Percentiles rank a stretch among this genome's conserved stretches.
phyloP scores from a whole-genome alignment of 768 basidiomycete species.

The Crassisporium funariophilum region DNA sequence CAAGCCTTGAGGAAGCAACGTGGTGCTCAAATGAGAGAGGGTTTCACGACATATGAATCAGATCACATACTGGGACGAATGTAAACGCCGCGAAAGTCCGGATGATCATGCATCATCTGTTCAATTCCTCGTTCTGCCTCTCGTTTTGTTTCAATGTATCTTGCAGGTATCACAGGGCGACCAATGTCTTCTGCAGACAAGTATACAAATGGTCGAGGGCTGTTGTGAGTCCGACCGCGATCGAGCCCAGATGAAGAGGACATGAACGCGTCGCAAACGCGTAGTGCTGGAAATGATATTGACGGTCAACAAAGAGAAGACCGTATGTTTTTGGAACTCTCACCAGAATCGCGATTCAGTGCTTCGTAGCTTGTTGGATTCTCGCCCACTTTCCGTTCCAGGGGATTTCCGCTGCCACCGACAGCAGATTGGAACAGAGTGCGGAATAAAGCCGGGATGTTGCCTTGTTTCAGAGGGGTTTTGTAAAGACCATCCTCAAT shows the following conservation, averaged over 20 bases:
- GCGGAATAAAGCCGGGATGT: constrained; percentile 52
- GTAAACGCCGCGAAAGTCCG: constrained; percentile 69
- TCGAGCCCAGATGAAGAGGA: constrained; percentile 38
- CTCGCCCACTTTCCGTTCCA: constrained; percentile 38
- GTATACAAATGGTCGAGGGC: constrained; percentile 80
- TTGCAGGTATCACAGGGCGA: constrained; percentile 79
- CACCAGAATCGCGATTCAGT: constrained; percentile 91
- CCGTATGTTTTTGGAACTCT: constrained; percentile 26
- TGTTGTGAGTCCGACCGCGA: constrained; percentile 27
- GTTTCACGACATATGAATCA: constrained; percentile 12
- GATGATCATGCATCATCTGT: constrained; percentile 44
- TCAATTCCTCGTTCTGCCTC: constrained; percentile 80
- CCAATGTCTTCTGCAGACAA: constrained; percentile 95
- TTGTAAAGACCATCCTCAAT: constrained; percentile 86
- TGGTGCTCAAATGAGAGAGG: constrained; percentile 8
- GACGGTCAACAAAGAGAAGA: constrained; percentile 2
- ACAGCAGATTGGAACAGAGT: constrained; percentile 40
- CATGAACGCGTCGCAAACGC: constrained; percentile 78
- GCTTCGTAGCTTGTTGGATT: constrained; percentile 63
- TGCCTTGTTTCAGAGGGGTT: constrained; percentile 58
- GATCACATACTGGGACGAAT: constrained; percentile 83
- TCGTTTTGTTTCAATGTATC: constrained; percentile 94
- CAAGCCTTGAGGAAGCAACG: constrained; percentile 57
- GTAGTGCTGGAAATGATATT: constrained; percentile 50
- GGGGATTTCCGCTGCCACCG: constrained; percentile 56